These are phyloP conservation scores for Moesziomyces antarcticus DNA, from an alignment of 1,284 basidiomycete genomes.

Conservation along the genomic window DNA sequence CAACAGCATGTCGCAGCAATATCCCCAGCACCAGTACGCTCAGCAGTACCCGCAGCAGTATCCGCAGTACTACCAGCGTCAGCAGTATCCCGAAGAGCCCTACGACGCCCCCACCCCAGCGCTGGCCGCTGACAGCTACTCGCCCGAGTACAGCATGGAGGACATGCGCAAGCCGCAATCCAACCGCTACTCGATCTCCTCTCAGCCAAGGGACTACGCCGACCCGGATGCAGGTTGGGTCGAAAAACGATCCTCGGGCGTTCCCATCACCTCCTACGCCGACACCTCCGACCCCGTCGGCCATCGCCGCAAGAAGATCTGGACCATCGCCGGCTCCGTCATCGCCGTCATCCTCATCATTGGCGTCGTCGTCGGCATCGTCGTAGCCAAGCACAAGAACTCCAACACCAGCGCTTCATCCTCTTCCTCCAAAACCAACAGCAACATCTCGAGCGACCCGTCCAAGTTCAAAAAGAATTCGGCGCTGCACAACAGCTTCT, in stretches of 20 bases:
- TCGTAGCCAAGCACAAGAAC: slow-evolving; percentile 28
- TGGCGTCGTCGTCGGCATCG: slow-evolving; percentile 31
- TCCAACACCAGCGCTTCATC: slow-evolving; percentile 7
- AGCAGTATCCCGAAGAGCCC: slow-evolving; percentile 20
- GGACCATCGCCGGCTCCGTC: slow-evolving; percentile 28
- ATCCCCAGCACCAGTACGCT: slow-evolving; percentile 1
- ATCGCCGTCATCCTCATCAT: slow-evolving; percentile 21
- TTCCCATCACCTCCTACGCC: slow-evolving; percentile 6
- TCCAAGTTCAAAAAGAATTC: slow-evolving; percentile 38
- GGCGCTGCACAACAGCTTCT: slow-evolving; percentile 39
- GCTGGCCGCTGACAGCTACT: slow-evolving; percentile 37
- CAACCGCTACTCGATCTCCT: slow-evolving; percentile 18
- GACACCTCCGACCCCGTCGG: neutral
- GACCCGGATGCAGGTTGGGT: slow-evolving; percentile 41
- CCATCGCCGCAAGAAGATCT: slow-evolving; percentile 20
- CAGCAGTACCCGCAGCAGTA: slow-evolving; percentile 7
- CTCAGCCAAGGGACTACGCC: slow-evolving; percentile 18
- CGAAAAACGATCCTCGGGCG: slow-evolving; percentile 30
- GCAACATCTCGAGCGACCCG: slow-evolving; percentile 26
- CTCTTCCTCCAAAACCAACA: slow-evolving; percentile 11
- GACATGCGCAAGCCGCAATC: slow-evolving; percentile 33
- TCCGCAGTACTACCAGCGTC: slow-evolving; percentile 22
- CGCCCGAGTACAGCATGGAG: slow-evolving; percentile 40
- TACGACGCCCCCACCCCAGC: slow-evolving; percentile 33
- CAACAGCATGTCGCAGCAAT: slow-evolving; percentile 7